Evolutionary conservation across 257 asterid species (phyloP).

Genomic region (Striga asiatica): DNA sequence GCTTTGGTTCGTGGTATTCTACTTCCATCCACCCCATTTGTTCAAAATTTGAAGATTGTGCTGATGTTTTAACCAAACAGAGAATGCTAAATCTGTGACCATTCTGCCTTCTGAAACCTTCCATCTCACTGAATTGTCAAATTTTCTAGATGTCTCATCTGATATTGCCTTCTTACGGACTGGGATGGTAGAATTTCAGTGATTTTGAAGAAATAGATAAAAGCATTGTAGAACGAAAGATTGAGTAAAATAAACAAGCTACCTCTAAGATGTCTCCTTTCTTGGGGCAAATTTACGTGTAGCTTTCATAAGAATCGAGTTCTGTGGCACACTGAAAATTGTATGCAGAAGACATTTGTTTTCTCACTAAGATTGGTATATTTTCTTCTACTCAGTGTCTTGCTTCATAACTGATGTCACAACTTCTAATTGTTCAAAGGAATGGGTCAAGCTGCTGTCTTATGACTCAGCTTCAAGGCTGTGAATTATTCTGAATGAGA

Average conservation of each 20-base stretch:
- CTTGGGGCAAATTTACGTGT: not conserved
- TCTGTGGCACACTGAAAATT: not conserved
- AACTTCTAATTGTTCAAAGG: conserved; percentile 13
- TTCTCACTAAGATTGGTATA: not conserved
- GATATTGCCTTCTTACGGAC: not conserved
- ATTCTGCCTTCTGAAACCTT: not conserved
- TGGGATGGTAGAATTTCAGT: too few relatives aligned
- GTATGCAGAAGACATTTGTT: not conserved
- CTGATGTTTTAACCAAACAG: too few relatives aligned
- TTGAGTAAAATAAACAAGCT: too few relatives aligned
- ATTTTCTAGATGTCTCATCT: not conserved
- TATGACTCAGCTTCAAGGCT: conserved; percentile 13
- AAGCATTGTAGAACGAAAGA: too few relatives aligned
- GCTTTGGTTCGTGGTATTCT: too few relatives aligned
- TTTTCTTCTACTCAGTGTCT: not conserved
- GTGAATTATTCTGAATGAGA: conserved; percentile 28
- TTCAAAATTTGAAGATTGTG: too few relatives aligned
- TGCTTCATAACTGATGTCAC: not conserved
- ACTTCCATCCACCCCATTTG: too few relatives aligned
- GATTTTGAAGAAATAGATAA: too few relatives aligned
- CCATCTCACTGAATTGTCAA: not conserved
- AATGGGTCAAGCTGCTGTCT: conserved; percentile 22
- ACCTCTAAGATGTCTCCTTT: not conserved
- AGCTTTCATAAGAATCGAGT: not conserved
- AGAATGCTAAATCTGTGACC: not conserved